Evolutionary conservation across 768 basidiomycete genomes (phyloP).

Genomic region (Lentinula raphanica): DNA sequence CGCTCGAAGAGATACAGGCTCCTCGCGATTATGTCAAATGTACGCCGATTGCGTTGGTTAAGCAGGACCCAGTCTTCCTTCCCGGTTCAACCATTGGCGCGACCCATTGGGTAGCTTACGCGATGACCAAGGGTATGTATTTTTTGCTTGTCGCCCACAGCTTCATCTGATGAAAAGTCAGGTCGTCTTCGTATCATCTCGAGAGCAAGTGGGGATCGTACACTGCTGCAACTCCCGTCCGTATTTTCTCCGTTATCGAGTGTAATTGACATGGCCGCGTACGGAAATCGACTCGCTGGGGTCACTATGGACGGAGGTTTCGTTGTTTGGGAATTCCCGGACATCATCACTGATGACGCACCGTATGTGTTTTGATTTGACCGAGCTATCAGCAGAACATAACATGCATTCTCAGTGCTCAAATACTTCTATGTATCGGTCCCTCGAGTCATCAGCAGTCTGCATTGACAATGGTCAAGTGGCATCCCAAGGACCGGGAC

Average conservation of each 20-base stretch:
- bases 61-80: slow-evolving; percentile 78
- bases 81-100: slow-evolving; percentile 87
- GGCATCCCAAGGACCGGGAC: slow-evolving; percentile 81
- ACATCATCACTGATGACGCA: slow-evolving; percentile 79
- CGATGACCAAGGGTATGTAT: slow-evolving; percentile 72
- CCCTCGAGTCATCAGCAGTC: slow-evolving; percentile 52
- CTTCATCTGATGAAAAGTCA: slow-evolving; percentile 17
- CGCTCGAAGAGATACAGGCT: slow-evolving; percentile 71
- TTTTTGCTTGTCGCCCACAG: neutral
- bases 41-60: slow-evolving; percentile 86
- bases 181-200: slow-evolving; percentile 87
- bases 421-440: slow-evolving; percentile 61
- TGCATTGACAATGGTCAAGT: slow-evolving; percentile 76
- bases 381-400: neutral
- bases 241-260: slow-evolving; percentile 58
- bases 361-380: slow-evolving; percentile 49
- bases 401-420: slow-evolving; percentile 41
- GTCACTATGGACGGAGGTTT: slow-evolving; percentile 87
- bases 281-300: slow-evolving; percentile 75
- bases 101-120: slow-evolving; percentile 89
- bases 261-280: slow-evolving; percentile 84
- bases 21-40: slow-evolving; percentile 74
- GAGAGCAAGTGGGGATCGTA: slow-evolving; percentile 82
- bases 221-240: slow-evolving; percentile 68
- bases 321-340: slow-evolving; percentile 84